phyloP scores from a whole-genome alignment of 192 early-diverging fungal genomes.

The Phycomyces blakesleeanus region DNA sequence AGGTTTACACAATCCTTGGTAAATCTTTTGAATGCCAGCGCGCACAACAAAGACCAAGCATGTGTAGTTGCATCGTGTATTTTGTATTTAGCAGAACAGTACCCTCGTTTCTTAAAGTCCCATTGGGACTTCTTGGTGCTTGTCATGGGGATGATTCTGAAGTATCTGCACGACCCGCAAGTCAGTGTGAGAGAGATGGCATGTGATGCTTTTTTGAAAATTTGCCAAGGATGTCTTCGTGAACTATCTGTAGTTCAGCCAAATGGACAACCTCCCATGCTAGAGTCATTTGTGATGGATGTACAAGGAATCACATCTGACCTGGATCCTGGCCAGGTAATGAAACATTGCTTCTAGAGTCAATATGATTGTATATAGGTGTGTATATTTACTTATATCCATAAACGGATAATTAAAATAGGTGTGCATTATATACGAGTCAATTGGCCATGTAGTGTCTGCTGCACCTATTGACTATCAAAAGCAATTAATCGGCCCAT shows the following conservation, averaged over 20 bases:
- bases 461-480: slow-evolving; percentile 5
- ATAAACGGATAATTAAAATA: background rate
- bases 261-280: slow-evolving; percentile 2
- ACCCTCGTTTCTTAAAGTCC: slow-evolving; percentile 15
- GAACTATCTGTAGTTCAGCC: slow-evolving; percentile 6
- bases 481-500: background rate
- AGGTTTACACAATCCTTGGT: background rate
- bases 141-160: slow-evolving; percentile 12
- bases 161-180: slow-evolving; percentile 17
- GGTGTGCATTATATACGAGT: slow-evolving; percentile 18
- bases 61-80: slow-evolving; percentile 19
- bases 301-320: slow-evolving; percentile 3
- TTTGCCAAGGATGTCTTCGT: slow-evolving; percentile 18
- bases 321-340: slow-evolving; percentile 9
- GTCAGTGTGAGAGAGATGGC: slow-evolving; percentile 19
- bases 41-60: slow-evolving; percentile 6
- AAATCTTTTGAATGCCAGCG: background rate
- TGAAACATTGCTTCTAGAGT: background rate
- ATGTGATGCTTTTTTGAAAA: slow-evolving; percentile 23
- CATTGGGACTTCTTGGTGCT: slow-evolving; percentile 15
- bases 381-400: too few species aligned
- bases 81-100: slow-evolving; percentile 25
- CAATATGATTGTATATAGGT: too few species aligned
- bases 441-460: slow-evolving; percentile 18
- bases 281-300: slow-evolving; percentile 8